Evolutionary conservation across 2,329 filamentous ascomycete species (phyloP).

Genomic region (Immersiporthe knoxdaviesiana): DNA sequence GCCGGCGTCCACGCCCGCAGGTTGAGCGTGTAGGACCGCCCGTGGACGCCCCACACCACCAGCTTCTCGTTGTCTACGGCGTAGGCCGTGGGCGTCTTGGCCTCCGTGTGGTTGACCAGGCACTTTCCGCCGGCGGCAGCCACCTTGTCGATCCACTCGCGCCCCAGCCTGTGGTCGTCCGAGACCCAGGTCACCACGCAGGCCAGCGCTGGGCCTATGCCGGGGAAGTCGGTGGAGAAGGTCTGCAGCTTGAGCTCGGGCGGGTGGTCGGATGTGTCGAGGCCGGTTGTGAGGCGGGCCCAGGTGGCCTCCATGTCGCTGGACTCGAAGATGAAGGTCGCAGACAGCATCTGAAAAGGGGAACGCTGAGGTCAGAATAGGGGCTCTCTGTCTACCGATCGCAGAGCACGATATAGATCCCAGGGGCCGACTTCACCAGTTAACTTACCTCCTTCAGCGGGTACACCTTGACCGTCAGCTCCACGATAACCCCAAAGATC

Average conservation of each 20-base stretch:
- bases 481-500: constrained; percentile 44
- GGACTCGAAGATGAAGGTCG: constrained; percentile 3
- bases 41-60: not conserved
- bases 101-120: not conserved
- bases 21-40: constrained; percentile 4
- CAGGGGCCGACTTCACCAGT: not conserved
- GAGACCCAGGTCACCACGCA: constrained; percentile 40
- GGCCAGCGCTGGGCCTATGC: constrained; percentile 35
- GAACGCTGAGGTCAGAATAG: not conserved
- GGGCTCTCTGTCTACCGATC: not conserved
- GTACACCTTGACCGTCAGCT: constrained; percentile 46
- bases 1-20: constrained; percentile 1
- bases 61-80: constrained; percentile 1
- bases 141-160: constrained; percentile 36
- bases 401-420: not conserved
- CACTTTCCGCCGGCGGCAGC: constrained; percentile 32
- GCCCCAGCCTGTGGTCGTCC: constrained; percentile 36
- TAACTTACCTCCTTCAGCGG: constrained; percentile 36
- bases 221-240: constrained; percentile 36
- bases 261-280: constrained; percentile 19
- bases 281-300: not conserved
- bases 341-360: not conserved
- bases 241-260: constrained; percentile 36
- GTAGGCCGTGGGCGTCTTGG: not conserved
- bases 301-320: constrained; percentile 3